Conservation (phyloP, 208 protist species). For the Leptomonas seymouri region DNA sequence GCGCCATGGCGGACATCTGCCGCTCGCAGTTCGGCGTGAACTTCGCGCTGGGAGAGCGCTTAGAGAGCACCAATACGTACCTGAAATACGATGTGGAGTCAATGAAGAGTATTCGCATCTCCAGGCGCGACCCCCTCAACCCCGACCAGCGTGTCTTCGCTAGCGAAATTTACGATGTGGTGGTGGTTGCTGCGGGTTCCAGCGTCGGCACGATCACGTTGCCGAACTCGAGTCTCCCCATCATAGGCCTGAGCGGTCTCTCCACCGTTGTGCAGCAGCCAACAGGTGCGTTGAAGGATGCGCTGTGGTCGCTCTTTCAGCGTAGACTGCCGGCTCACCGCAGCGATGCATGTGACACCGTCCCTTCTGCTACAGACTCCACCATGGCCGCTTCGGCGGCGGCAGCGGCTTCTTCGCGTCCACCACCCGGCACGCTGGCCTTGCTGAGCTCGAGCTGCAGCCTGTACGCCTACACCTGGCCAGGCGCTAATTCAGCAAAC, state of each 20-base stretch:
- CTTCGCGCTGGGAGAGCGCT: conserved; percentile 59
- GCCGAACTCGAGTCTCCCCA: conserved; percentile 61
- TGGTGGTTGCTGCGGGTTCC: conserved; percentile 75
- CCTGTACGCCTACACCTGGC: conserved; percentile 43
- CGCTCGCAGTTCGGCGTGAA: conserved; percentile 50
- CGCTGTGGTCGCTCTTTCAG: conserved; percentile 35
- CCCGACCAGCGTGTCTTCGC: conserved; percentile 33
- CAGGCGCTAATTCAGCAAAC: neutral
- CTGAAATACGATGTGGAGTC: conserved; percentile 70
- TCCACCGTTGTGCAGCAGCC: conserved; percentile 36
- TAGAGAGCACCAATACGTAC: conserved; percentile 57
- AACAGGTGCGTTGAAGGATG: conserved; percentile 25
- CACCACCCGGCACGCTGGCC: conserved; percentile 21
- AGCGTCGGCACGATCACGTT: conserved; percentile 61
- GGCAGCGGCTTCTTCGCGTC: neutral
- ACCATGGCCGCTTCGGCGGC: neutral
- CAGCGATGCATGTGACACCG: neutral
- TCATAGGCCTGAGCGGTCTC: conserved; percentile 65
- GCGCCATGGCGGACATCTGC: conserved; percentile 58
- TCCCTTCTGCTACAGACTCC: no score
- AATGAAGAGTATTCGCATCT: conserved; percentile 59
- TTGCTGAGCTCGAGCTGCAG: conserved; percentile 38
- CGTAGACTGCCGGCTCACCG: neutral
- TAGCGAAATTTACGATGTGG: conserved; percentile 66
- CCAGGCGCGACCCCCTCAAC: conserved; percentile 28